Conservation (phyloP, 495 filamentous ascomycete species). For the Neurospora tetraspora region DNA sequence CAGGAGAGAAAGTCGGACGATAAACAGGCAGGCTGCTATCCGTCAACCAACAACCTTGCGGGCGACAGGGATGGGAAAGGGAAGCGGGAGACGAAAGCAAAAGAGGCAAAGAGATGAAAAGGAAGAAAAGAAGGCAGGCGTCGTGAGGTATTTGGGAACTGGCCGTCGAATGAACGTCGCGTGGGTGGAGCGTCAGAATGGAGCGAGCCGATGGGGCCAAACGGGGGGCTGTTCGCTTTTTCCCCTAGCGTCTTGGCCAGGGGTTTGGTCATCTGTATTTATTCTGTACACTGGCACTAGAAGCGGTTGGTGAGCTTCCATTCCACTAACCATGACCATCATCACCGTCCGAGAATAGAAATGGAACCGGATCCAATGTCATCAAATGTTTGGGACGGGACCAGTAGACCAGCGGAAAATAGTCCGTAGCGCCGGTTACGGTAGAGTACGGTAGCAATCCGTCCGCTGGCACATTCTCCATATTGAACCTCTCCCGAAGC, state of each 20-base stretch:
- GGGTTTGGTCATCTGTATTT: not conserved
- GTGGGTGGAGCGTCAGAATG: slow-evolving; percentile 10
- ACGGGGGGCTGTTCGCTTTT: not conserved
- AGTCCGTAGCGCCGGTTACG: not conserved
- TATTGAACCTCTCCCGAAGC: not conserved
- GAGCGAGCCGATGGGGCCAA: not conserved
- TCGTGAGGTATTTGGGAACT: not conserved
- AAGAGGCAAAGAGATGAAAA: not conserved
- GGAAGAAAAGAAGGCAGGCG: slow-evolving; percentile 1
- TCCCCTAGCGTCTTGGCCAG: not conserved
- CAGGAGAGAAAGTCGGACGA: not conserved
- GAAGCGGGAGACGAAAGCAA: not conserved
- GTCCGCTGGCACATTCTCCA: not conserved
- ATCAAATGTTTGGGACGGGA: not conserved
- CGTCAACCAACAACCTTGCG: not conserved
- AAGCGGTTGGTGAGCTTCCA: not conserved
- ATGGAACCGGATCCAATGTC: not conserved
- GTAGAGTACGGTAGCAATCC: not conserved
- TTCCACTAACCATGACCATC: not conserved
- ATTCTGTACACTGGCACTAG: not conserved
- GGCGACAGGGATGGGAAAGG: not conserved
- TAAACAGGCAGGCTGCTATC: not conserved
- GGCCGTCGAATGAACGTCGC: slow-evolving; percentile 2
- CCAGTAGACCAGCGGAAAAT: not conserved
- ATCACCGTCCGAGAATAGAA: not conserved